Base-by-base conservation (phyloP, 768 basidiomycete genomes). In the Russula vinacea region DNA sequence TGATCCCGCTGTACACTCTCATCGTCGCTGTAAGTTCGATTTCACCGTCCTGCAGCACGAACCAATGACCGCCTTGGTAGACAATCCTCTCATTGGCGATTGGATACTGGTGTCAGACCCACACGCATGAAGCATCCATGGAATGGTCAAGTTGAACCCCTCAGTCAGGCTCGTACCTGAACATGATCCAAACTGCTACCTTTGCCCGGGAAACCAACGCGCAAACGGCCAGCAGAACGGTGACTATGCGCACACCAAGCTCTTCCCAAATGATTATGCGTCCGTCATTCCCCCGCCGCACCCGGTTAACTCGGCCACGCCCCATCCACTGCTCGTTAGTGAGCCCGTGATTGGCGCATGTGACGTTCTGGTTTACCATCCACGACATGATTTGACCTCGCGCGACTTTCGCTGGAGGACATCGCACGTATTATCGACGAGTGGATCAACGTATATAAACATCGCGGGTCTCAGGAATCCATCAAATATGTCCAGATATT, bases 111-210 rank as follows among this genome's bases (percentile, higher is more conserved):
- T 94, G 40, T 94, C 92, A 10, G 62, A 60, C 44, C 92, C 94
- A 0, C 94, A 96, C 88, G 94, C 57, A 92, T 81, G 9, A 92
- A 90, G 70, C 85, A 94, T 24, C 94, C 94, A 16, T 97, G 94
- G 94, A 81, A 87, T 45, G 94, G 94, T 35, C 92, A 95, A 72
- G 84, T 85, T 1, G 94, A 96, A 66, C 73, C 84, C 80, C 87
- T 0, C 81, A 86, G 62, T 53, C 78, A 1, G 70, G 8, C 72
- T 76, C 40, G 78, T 89, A 5, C 88, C 87, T 0, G 66, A 79
- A 50, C 83, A 92, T 69, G 92, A 94, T 70, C 81, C 82, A 5
- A 74, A 76, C 44, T 95, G 94, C 71, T 94, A 92, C 73, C 84
- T 97, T 52, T 97, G 94, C 70, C 93, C 94, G 0, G 87, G 93